Base-by-base conservation (phyloP, 2,329 filamentous ascomycete genomes). In the Curvularia hawaiiensis region DNA sequence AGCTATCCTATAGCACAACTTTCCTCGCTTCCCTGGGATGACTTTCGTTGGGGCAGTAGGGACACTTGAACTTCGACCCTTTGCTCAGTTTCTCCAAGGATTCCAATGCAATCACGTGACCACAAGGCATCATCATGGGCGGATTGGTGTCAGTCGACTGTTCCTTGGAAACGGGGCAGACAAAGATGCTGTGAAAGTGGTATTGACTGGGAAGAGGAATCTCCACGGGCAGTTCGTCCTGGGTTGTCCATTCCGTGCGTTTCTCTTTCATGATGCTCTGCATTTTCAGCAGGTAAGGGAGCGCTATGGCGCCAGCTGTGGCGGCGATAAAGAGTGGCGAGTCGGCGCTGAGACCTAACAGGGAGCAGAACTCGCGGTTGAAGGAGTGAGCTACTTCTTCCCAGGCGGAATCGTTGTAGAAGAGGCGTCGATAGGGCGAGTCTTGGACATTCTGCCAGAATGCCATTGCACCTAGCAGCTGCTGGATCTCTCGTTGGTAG, bases 141-240 rank as follows among this genome's bases (percentile, higher is more conserved):
- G 95, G 95, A 75, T 99, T 99, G 24, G 84, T 79, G 70, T 96
- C 92, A 0, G 94, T 99, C 0, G 90, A 92, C 77, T 99, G 95
- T 73, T 97, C 95, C 76, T 98, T 98, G 69, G 90, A 93, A 5
- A 99, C 95, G 0, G 95, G 95, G 72, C 95, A 99, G 41, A 99
- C 95, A 73, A 99, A 99, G 72, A 99, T 97, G 54, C 90, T 90
- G 76, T 99, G 95, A 80, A 96, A 99, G 51, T 85, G 81, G 71
- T 88, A 89, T 6, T 82, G 81, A 2, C 83, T 83, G 3, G 87
- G 87, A 4, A 89, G 78, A 0, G 87, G 84, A 16, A 88, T 88
- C 75, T 89, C 87, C 43, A 88, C 95, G 0, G 94, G 92, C 18
- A 99, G 81, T 76, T 99, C 95, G 70, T 95, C 88, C 59, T 90